Base-by-base conservation (phyloP, 2,329 filamentous ascomycete species). In the Pseudogymnoascus sp. region DNA sequence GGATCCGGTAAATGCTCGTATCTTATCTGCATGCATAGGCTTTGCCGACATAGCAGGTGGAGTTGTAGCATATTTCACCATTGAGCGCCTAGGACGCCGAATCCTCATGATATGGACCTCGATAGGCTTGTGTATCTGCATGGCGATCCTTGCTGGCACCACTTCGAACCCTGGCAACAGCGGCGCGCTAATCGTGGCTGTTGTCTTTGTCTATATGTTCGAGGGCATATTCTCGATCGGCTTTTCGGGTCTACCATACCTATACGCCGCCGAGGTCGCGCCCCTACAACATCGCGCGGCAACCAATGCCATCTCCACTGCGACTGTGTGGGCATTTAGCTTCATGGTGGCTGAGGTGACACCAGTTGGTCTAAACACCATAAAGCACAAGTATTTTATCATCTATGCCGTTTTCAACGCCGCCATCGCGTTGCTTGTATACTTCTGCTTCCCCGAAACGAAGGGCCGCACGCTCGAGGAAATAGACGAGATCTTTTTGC, bases 71-170 rank as follows among this genome's bases (percentile, higher is more conserved):
- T 38, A 61, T 18, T 61, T 63, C 16, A 63, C 62, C 5, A 63
- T 63, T 50, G 62, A 63, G 42, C 21, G 62, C 21, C 60, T 61
- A 2, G 62, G 62, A 25, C 62, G 62, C 42, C 56, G 62, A 16
- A 53, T 53, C 46, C 46, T 53, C n/a, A 53, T 53, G 46, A 53
- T 53, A 31, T 53, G 46, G 46, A 53, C 46, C 11, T 53, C 46
- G 4, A 14, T 23, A 31, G 16, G 31, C 25, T 31, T 86, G 77
- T 84, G 83, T 28, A 70, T 79, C 3, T 85, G 84, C 61, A 89
- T 90, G 86, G 81, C 84, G 1, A 79, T 89, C 34, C 77, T 84
- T 14, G 79, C 80, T 0, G 82, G 81, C 23, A 77, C 78, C 5
- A 82, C 79, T 2, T 82, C 77, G 21, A 70, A 76, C 70, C 28